Evolutionary conservation across 1,284 basidiomycete species (phyloP).

Genomic region (Marasmius fiardii): DNA sequence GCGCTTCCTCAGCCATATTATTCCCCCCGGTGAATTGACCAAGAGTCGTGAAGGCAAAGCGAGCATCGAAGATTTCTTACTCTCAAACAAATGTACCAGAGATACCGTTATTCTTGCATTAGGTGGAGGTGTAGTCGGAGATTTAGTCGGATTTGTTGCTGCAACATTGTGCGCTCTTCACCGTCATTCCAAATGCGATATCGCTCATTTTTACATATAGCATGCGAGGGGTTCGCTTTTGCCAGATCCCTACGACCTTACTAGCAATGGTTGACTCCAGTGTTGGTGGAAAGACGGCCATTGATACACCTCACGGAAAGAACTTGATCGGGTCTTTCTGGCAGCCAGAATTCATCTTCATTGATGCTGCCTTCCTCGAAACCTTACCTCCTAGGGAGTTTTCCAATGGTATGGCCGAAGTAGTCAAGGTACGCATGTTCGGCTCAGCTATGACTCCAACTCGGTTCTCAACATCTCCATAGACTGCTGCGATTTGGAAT

Average conservation of each 20-base stretch:
- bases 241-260: slow-evolving; percentile 95
- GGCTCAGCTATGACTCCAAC: not conserved
- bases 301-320: slow-evolving; percentile 94
- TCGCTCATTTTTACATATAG: slow-evolving; percentile 28
- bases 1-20: slow-evolving; percentile 77
- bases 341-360: slow-evolving; percentile 98
- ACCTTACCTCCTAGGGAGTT: slow-evolving; percentile 93
- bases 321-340: slow-evolving; percentile 98
- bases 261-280: slow-evolving; percentile 99
- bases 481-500: slow-evolving; percentile 97
- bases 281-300: slow-evolving; percentile 97
- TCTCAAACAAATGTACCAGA: slow-evolving; percentile 86
- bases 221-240: slow-evolving; percentile 80
- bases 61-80: slow-evolving; percentile 90
- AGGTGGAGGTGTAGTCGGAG: slow-evolving; percentile 96
- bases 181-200: not conserved
- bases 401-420: slow-evolving; percentile 98
- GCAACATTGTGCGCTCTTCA: slow-evolving; percentile 85
- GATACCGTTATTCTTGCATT: slow-evolving; percentile 94
- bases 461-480: not conserved
- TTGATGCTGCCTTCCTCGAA: slow-evolving; percentile 94
- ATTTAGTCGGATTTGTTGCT: slow-evolving; percentile 94
- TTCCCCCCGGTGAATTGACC: slow-evolving; percentile 89
- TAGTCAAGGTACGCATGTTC: slow-evolving; percentile 73
- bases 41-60: slow-evolving; percentile 94